Percentiles rank a stretch among this genome's conserved stretches.
Evolutionary conservation across 257 asterid species (phyloP).

Genomic region (Anisodus acutangulus): DNA sequence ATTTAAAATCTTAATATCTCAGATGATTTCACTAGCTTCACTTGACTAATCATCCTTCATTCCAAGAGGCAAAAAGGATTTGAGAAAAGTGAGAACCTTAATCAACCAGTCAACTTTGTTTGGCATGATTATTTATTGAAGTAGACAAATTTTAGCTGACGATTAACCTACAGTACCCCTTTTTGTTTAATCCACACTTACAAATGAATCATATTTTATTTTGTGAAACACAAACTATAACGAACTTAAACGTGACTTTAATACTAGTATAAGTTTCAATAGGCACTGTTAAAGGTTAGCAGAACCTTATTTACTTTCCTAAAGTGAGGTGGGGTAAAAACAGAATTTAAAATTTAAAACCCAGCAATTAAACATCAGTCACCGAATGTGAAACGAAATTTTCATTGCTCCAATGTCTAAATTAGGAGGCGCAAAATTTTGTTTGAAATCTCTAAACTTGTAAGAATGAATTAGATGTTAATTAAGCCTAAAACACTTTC

Average conservation of each 20-base stretch:
- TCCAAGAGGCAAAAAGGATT: background rate
- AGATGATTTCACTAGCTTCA: background rate
- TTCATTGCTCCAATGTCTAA: background rate
- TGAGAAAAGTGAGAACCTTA: background rate
- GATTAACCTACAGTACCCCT: background rate
- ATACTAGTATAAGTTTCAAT: background rate
- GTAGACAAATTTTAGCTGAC: background rate
- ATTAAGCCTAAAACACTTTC: background rate
- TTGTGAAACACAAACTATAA: background rate
- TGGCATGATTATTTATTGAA: background rate
- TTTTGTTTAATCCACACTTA: background rate
- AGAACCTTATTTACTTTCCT: background rate
- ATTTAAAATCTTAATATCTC: background rate
- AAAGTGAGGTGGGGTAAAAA: background rate
- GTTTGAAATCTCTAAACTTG: background rate
- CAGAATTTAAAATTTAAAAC: background rate
- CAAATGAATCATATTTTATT: background rate
- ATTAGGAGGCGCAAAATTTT: background rate
- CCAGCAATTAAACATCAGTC: background rate
- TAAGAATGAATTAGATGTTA: background rate
- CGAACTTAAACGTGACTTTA: background rate
- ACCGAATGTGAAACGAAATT: background rate
- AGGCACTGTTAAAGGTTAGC: background rate
- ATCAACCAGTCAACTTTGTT: constrained; percentile 4
- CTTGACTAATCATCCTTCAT: background rate